Base-by-base conservation (phyloP, 148 eudicot species). In the Persicaria tinctoria region DNA sequence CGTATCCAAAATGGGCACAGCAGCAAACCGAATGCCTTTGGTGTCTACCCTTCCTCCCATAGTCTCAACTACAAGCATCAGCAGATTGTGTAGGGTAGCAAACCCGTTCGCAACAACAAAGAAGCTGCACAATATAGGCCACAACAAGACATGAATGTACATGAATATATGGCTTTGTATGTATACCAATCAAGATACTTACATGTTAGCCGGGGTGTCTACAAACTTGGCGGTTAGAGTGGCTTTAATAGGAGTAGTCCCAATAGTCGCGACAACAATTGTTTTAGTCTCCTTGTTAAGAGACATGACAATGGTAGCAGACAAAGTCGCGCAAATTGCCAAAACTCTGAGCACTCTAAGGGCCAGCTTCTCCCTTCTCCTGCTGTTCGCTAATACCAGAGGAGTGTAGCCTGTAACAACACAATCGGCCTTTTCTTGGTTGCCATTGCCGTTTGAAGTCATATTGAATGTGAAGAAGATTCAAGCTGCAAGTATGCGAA, bases 151-250 rank as follows among this genome's bases (percentile, higher is more conserved):
- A 46, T n/a, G 27, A 66, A 66, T 23, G 10, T 8, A 16, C 44
- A 66, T 8, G 17, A 1, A 23, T 8, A 16, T 23, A 23, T 16
- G 13, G 57, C 13, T 4, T 5, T 32, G 6, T 8, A 38, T 56
- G 1, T 1, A 63, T 8, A n/a, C 4, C 4, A 55, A 59, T 13
- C 18, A 18, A n/a, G 13, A 46, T 46, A 76, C 89, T 83, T 86
- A 93, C 98, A 91, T 82, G 75, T 88, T 87, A 41, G 97, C 91
- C 0, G 97, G 97, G 32, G 85, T 91, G 74, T 93, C 82, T 14
- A 86, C 90, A 73, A 91, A 93, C 85, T 86, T 88, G 66, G 98
- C 98, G 0, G 91, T 80, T 77, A 91, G 82, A 57, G 91, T 85
- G 66, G 83, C 91, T 78, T 82, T 85, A n/a, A 93, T 66, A 9